A percentile compares a stretch with the other conserved stretches of the same genome.
Conservation (phyloP, 2,329 filamentous ascomycete species). For the Diaporthe capsici region DNA sequence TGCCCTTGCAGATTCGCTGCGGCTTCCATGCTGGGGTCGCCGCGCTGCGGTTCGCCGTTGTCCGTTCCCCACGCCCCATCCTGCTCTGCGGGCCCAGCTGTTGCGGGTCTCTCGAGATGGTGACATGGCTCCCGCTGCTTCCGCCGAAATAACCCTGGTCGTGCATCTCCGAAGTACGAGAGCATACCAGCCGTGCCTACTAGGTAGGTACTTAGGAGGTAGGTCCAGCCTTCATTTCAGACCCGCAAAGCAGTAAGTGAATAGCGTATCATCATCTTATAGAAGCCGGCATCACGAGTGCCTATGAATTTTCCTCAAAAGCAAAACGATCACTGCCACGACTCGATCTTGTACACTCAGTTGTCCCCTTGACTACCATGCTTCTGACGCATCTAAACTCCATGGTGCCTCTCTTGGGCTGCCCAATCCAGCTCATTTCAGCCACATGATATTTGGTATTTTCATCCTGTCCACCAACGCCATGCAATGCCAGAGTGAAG, state of each 20-base stretch:
- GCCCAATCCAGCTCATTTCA: constrained; percentile 35
- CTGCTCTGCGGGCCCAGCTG: constrained; percentile 19
- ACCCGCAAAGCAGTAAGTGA: not conserved
- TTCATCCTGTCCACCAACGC: constrained; percentile 39
- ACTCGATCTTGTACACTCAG: not conserved
- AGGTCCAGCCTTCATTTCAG: not conserved
- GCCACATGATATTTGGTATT: constrained; percentile 41
- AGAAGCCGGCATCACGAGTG: not conserved
- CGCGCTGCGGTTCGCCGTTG: constrained; percentile 27
- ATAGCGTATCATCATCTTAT: not conserved
- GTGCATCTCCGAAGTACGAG: constrained; percentile 34
- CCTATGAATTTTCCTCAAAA: not conserved
- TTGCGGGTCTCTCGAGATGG: constrained; percentile 24
- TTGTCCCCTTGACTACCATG: constrained; percentile 4
- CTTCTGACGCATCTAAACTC: constrained; percentile 28
- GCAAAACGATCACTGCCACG: not conserved
- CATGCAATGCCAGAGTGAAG: constrained; percentile 39
- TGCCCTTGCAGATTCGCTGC: constrained; percentile 40
- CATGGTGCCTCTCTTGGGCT: constrained; percentile 23
- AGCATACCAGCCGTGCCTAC: not conserved
- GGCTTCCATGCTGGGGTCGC: constrained; percentile 36
- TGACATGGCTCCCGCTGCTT: constrained; percentile 36
- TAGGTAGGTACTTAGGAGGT: not conserved
- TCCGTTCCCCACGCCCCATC: constrained; percentile 33
- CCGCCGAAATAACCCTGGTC: constrained; percentile 35